Base-by-base conservation (phyloP, 352 stramenopile species). In the Globisporangium takayamanum region DNA sequence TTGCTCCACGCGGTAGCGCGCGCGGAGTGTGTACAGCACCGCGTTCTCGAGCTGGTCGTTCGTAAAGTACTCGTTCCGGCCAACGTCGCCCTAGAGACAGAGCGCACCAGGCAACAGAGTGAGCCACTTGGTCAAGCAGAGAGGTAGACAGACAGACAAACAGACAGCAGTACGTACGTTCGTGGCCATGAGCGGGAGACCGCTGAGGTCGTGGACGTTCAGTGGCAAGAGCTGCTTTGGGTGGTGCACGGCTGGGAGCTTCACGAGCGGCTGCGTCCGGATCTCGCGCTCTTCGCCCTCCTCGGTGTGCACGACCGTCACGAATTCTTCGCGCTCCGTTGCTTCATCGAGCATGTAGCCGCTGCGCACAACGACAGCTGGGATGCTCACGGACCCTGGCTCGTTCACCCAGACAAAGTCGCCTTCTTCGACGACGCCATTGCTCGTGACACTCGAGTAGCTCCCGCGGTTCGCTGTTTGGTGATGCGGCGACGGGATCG, bases 211-310 rank as follows among this genome's bases (percentile, higher is more conserved):
- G 59, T 89, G 74, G 10, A 89, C 65, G 33, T 75, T 68, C 25
- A 85, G 59, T 11, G 78, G 67, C 39, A 76, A 60, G 36, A 85
- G 53, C 45, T 84, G 70, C 57, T 91, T 91, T 8, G 81, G 78
- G 55, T 91, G 78, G 53, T 91, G 81, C 18, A 62, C 73, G 3
- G 59, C 28, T 30, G 81, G 81, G 54, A 91, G 57, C 55, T 81
- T 81, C 30, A 88, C 58, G 41, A 89, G 66, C 61, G 77, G 59
- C 5, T 74, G 69, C 41, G 78, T 69, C 33, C 81, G 76, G 18
- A 93, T 74, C 46, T 87, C 80, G 41, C 80, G 78, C 62, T 93
- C 84, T 55, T 93, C 84, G 25, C 80, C 80, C 46, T 93, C 84
- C 33, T 93, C 84, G 10, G 84, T 93, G 66, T 93, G 84, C 11